Conservation (phyloP, 208 protist genomes). For the Leishmania guyanensis region DNA sequence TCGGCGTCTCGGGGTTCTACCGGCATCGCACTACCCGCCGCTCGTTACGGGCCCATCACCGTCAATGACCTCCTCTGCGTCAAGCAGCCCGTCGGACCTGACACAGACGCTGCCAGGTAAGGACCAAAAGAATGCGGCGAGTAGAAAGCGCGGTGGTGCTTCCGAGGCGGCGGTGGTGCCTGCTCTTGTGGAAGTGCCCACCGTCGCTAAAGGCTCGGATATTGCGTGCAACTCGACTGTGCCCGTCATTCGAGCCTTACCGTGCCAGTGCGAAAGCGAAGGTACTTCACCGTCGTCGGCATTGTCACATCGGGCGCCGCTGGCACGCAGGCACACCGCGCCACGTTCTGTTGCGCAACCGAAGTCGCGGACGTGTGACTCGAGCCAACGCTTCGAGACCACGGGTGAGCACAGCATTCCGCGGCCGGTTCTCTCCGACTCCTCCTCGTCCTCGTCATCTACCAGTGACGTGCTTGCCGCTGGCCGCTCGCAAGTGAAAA, state of each 20-base stretch:
- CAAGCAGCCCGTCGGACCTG: conserved; percentile 5
- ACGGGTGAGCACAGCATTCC: background rate
- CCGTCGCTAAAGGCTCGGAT: background rate
- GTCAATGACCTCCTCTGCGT: conserved; percentile 15
- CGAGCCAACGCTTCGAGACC: background rate
- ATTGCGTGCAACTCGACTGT: background rate
- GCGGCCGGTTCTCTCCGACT: background rate
- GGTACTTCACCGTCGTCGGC: background rate
- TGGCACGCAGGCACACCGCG: background rate
- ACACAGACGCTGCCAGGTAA: conserved; percentile 8
- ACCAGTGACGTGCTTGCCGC: background rate
- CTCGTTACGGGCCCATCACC: conserved; percentile 17
- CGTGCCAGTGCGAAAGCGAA: background rate
- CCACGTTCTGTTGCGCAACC: background rate
- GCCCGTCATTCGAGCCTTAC: background rate
- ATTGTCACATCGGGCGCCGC: background rate
- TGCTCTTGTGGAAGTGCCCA: background rate
- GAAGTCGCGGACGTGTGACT: background rate
- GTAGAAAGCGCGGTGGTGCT: background rate
- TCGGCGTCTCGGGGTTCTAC: conserved; percentile 45
- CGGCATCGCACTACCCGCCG: conserved; percentile 23
- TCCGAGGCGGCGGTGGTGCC: background rate
- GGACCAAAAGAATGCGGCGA: background rate
- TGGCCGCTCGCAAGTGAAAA: background rate
- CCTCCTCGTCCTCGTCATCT: background rate